Base-by-base conservation (phyloP, 495 filamentous ascomycete species). In the Neurospora hispaniola region DNA sequence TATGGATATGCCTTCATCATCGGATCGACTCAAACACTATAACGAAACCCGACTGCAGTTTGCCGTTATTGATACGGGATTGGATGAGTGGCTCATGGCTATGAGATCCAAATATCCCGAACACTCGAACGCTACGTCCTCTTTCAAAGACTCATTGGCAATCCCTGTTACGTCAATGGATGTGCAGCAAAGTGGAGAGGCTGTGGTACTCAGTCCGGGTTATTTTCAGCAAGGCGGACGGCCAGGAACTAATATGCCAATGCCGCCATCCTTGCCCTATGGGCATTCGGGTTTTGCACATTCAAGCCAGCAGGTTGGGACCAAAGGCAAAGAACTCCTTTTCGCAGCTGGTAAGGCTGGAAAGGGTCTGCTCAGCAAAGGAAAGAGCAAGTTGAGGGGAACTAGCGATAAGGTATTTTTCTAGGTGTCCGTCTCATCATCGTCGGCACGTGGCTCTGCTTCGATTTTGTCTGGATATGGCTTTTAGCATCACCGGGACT, bases 361-460 rank as follows among this genome's bases (percentile, higher is more conserved):
- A 14, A 96, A 96, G 82, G 94, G 93, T 41, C 79, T 97, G 70
- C 90, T 97, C 80, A 91, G 90, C 73, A 96, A 95, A 78, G 93
- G 94, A 44, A 92, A 90, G 81, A 96, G 87, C 81, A 94, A 92
- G 80, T 88, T 96, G 41, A 69, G 27, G 44, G 54, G 54, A 46
- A 85, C 85, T 46, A 90, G 90, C 75, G 92, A 94, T 78, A 96
- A 95, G 91, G 93, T 93, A 89, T 91, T 93, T 88, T 84, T 80
- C 73, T 82, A 77, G 44, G 40, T 71, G 78, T 74, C 79, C 78
- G 77, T 77, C 77, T 75, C 71, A 66, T 35, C 54, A 18, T 66
- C 2, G 54, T 66, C 14, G 54, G 11, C 54, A 35, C 54, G 23
- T 14, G 27, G 27, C 6, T 14, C 27, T 41, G 73, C 73, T 70